Percentiles rank a stretch among this genome's conserved stretches.
Evolutionary conservation across 371 early-diverging fungal genomes (phyloP).

Genomic region (Edhazardia aedis): DNA sequence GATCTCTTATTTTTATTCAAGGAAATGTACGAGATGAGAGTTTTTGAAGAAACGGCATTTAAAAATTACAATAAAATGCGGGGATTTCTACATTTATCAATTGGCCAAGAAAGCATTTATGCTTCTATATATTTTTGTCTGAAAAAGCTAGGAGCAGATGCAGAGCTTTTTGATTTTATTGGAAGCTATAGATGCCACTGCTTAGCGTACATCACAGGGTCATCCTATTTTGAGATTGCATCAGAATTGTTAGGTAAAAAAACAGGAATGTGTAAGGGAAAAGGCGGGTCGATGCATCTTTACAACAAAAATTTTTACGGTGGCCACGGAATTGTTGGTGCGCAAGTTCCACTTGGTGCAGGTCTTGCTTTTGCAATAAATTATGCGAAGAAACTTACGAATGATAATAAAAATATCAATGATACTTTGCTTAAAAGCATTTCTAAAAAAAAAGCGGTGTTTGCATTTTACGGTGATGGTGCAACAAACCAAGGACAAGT

Average conservation of each 20-base stretch:
- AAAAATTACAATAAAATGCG: slow-evolving; percentile 78
- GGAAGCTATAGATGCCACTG: slow-evolving; percentile 97
- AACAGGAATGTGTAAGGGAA: slow-evolving; percentile 74
- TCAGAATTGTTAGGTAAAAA: slow-evolving; percentile 62
- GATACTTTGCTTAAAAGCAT: not conserved
- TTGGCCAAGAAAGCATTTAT: slow-evolving; percentile 90
- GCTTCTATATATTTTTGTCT: too few relatives aligned
- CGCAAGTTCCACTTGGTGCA: slow-evolving; percentile 85
- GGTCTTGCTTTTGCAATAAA: slow-evolving; percentile 83
- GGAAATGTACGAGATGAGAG: too few relatives aligned
- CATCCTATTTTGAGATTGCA: slow-evolving; percentile 51
- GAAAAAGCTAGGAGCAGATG: slow-evolving; percentile 58
- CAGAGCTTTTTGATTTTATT: slow-evolving; percentile 81
- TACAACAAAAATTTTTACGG: slow-evolving; percentile 83
- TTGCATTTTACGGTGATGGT: slow-evolving; percentile 89
- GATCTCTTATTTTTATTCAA: too few relatives aligned
- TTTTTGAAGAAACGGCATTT: too few relatives aligned
- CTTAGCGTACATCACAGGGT: slow-evolving; percentile 71
- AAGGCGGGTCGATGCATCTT: slow-evolving; percentile 99
- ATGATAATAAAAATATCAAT: slow-evolving; percentile 51
- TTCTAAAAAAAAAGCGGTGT: slow-evolving; percentile 45
- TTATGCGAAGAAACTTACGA: slow-evolving; percentile 57
- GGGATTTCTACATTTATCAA: slow-evolving; percentile 94
- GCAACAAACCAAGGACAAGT: slow-evolving; percentile 97
- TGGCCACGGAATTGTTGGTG: slow-evolving; percentile 97